phyloP scores from a whole-genome alignment of 352 stramenopile species.

The Phytophthora fragariae region DNA sequence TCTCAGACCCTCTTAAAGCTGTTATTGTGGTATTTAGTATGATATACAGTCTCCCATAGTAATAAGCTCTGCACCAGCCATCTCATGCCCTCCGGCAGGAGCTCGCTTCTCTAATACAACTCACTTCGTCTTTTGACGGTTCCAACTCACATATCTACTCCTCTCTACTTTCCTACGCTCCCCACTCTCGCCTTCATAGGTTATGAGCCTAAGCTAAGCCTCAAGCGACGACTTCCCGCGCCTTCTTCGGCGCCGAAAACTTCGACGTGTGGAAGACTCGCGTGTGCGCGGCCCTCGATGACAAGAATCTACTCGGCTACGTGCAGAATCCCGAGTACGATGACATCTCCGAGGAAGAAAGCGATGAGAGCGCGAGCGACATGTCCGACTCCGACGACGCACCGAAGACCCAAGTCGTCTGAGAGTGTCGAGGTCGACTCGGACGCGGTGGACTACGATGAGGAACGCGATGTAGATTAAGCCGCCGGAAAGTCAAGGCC shows the following conservation, averaged over 20 bases:
- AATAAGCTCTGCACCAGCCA: not conserved
- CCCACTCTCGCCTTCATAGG: too few species aligned
- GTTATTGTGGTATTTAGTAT: not conserved
- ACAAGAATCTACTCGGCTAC: constrained; percentile 28
- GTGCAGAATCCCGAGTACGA: constrained; percentile 24
- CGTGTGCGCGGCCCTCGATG: constrained; percentile 10
- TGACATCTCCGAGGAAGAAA: not conserved
- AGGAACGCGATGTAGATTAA: too few species aligned
- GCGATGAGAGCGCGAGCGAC: not conserved
- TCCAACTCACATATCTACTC: too few species aligned
- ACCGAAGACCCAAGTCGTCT: not conserved
- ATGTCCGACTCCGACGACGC: constrained; percentile 3
- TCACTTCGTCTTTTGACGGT: too few species aligned
- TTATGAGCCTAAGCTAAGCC: constrained; percentile 11
- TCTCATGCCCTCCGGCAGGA: not conserved
- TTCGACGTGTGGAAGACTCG: constrained; percentile 9
- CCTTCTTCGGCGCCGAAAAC: not conserved
- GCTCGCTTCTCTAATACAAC: too few species aligned
- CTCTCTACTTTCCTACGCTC: too few species aligned
- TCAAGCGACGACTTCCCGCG: constrained; percentile 26
- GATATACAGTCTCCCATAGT: not conserved
- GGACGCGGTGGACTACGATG: too few species aligned
- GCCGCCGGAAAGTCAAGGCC: too few species aligned
- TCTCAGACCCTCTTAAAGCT: not conserved
- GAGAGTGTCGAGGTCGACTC: not conserved